Evolutionary conservation across 805 yeast genomes (phyloP).

Genomic region (Hanseniaspora lindneri): DNA sequence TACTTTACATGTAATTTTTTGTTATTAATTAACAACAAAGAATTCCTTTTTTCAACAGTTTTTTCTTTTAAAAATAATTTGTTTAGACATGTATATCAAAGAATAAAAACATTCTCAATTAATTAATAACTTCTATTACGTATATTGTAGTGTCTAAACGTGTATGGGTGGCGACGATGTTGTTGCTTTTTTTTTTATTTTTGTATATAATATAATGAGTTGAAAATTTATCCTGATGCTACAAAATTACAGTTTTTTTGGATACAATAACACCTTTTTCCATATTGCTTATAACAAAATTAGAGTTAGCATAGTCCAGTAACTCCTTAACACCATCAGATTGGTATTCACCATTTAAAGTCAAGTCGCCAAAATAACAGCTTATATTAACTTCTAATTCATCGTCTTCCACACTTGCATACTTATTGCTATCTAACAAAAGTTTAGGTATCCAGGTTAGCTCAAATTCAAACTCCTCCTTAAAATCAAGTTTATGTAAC

Average conservation of each 20-base stretch:
- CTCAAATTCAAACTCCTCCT: constrained; percentile 52
- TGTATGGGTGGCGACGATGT: no score
- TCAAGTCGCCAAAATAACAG: constrained; percentile 71
- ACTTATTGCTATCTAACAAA: constrained; percentile 33
- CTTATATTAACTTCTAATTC: constrained; percentile 46
- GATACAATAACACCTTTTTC: constrained; percentile 60
- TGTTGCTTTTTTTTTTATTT: no score
- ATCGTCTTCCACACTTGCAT: constrained; percentile 27
- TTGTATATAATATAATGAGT: neutral
- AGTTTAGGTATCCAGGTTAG: constrained; percentile 67
- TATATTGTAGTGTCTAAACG: no score
- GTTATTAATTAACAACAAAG: no score
- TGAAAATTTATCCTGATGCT: neutral
- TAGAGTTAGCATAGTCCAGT: constrained; percentile 51
- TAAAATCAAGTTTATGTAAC: constrained; percentile 42
- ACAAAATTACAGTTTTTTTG: constrained; percentile 36
- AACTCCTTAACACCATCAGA: constrained; percentile 65
- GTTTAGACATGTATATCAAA: no score
- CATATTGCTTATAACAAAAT: constrained; percentile 52
- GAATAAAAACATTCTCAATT: no score
- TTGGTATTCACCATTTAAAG: constrained; percentile 20
- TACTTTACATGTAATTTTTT: no score
- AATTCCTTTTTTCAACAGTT: no score
- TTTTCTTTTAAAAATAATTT: no score
- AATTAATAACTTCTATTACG: no score